phyloP scores from a whole-genome alignment of 176 grass and related monocot species.

The Olyra latifolia region DNA sequence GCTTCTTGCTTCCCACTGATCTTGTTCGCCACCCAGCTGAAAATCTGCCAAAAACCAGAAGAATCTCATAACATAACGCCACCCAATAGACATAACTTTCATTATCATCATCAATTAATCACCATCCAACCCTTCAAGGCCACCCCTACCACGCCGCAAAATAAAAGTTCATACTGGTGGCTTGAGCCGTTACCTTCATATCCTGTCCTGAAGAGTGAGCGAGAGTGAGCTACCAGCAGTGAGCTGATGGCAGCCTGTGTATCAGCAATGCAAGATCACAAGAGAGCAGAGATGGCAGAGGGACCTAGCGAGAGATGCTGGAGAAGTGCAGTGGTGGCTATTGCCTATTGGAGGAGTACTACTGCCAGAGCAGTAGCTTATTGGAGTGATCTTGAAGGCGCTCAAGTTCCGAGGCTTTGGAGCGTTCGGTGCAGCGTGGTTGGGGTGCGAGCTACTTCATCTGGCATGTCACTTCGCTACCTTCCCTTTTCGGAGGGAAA shows the following conservation, averaged over 20 bases:
- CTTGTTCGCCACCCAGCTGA: conserved; percentile 70
- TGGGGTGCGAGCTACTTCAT: conserved; percentile 13
- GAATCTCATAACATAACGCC: not conserved
- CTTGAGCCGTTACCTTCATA: conserved; percentile 42
- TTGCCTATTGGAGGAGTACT: not conserved
- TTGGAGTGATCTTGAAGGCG: conserved; percentile 30
- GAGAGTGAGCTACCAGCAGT: not conserved
- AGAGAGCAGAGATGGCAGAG: not conserved
- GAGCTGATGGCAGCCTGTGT: conserved; percentile 1
- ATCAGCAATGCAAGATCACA: not conserved
- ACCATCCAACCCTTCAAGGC: not conserved
- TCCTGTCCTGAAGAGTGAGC: not conserved
- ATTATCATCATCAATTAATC: not conserved
- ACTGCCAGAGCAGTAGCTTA: conserved; percentile 2
- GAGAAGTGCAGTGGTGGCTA: conserved; percentile 9
- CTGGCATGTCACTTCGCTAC: conserved; percentile 37
- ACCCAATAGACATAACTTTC: not conserved
- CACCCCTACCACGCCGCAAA: not conserved
- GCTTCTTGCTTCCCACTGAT: conserved; percentile 53
- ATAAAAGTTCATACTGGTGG: not conserved
- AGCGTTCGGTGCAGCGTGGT: conserved; percentile 27
- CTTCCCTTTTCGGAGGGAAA: conserved; percentile 22
- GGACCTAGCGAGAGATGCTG: not conserved
- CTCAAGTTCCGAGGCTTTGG: conserved; percentile 39
- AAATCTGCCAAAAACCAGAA: conserved; percentile 47